Conservation (phyloP, 345 rosid genomes). For the Abelmoschus esculentus region DNA sequence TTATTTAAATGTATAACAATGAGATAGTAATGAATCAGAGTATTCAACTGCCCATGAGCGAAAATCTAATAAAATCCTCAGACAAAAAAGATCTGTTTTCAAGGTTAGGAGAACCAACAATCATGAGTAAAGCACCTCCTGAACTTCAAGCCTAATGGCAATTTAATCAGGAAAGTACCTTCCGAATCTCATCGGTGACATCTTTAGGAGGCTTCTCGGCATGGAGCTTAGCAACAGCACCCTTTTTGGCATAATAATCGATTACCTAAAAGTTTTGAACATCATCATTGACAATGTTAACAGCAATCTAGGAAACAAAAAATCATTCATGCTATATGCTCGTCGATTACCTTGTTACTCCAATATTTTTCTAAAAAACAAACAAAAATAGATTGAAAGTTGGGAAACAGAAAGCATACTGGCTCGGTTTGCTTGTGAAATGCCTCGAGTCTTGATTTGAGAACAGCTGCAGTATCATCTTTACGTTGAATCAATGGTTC, state of each 20-base stretch:
- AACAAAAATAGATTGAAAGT: neutral
- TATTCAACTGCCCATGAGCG: neutral
- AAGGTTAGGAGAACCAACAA: neutral
- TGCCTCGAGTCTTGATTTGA: slow-evolving; percentile 82
- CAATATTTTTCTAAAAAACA: neutral
- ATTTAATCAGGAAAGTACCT: slow-evolving; percentile 42
- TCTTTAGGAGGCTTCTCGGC: slow-evolving; percentile 79
- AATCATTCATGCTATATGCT: neutral
- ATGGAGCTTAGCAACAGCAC: slow-evolving; percentile 54
- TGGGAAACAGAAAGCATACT: slow-evolving; percentile 27
- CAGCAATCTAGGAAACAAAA: neutral
- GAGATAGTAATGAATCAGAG: neutral
- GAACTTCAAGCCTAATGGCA: neutral
- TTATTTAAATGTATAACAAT: neutral
- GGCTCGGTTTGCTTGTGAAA: slow-evolving; percentile 91
- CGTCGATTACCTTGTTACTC: neutral
- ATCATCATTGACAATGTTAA: neutral
- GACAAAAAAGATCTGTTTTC: neutral
- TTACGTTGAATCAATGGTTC: slow-evolving; percentile 89
- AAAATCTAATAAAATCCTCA: slow-evolving; percentile 6
- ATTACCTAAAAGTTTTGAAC: slow-evolving; percentile 50
- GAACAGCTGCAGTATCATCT: slow-evolving; percentile 86
- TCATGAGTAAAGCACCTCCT: neutral
- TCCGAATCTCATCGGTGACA: slow-evolving; percentile 68
- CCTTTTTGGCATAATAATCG: slow-evolving; percentile 67